Evolutionary conservation across 1,284 basidiomycete species (phyloP).

Genomic region (Cerrena zonata): DNA sequence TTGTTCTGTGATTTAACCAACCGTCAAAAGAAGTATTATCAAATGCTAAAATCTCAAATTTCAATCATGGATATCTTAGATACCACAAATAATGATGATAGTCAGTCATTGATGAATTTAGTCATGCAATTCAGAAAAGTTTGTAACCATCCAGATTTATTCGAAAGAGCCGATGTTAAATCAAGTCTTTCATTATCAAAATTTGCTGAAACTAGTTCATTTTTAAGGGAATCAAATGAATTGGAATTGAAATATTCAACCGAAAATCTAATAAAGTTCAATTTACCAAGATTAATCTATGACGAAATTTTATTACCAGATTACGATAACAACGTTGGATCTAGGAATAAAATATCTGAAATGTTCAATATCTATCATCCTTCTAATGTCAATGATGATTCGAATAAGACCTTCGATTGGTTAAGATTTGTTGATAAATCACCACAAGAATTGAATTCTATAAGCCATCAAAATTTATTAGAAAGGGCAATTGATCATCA

Average conservation of each 20-base stretch:
- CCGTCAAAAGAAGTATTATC: slow-evolving; percentile 89
- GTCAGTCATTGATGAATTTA: slow-evolving; percentile 94
- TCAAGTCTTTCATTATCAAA: slow-evolving; percentile 86
- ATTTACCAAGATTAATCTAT: slow-evolving; percentile 75
- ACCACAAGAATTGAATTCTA: too few species aligned
- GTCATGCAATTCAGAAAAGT: slow-evolving; percentile 99
- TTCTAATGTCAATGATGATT: too few species aligned
- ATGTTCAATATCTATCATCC: too few species aligned
- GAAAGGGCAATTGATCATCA: too few species aligned
- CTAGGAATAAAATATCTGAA: too few species aligned
- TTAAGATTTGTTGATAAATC: too few species aligned
- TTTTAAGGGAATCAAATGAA: slow-evolving; percentile 82
- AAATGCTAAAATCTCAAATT: slow-evolving; percentile 84
- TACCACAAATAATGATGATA: slow-evolving; percentile 86
- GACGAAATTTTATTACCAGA: slow-evolving; percentile 63
- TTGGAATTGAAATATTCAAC: slow-evolving; percentile 82
- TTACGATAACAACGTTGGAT: too few species aligned
- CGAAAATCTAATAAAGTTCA: slow-evolving; percentile 78
- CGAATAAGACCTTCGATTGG: too few species aligned
- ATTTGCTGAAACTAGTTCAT: slow-evolving; percentile 77
- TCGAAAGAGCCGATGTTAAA: slow-evolving; percentile 93
- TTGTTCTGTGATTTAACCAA: slow-evolving; percentile 92
- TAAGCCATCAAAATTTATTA: too few species aligned
- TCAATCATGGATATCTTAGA: slow-evolving; percentile 92
- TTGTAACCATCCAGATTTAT: slow-evolving; percentile 98